Evolutionary conservation across 345 rosid species (phyloP), one percentile per base, ranked within the genome.

Genomic region (Abelmoschus esculentus): DNA sequence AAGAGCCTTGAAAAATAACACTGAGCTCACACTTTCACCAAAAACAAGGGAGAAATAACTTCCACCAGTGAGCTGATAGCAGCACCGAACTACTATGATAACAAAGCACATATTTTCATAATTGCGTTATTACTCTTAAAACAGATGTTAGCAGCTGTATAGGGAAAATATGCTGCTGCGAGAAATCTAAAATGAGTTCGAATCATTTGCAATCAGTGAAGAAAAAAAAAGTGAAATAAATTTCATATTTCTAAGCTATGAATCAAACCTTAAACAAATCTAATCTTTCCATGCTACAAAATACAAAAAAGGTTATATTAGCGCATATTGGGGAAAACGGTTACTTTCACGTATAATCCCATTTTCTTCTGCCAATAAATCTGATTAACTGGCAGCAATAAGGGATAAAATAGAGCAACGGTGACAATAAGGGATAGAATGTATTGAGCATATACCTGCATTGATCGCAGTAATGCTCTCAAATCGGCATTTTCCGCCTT

Each of bases 401-500:
- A 13, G 26, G 29, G 53, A 66, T 66, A 26, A 26, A 66, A 26
- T 26, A 15, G 19, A 11, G 65, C 3, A 61, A 46, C 40, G 0
- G 15, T 18, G 12, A 60, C 22, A 70, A 34, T 34, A 61, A 34
- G 8, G 42, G 3, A 31, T 26, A 4, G 38, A 34, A 69, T 56
- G 34, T 50, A 38, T 34, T 28, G 26, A 74, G 47, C 11, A 78
- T 9, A 47, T 73, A 91, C 99, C 88, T 95, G 99, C 77, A 93
- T 95, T 73, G 99, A 95, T 61, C 97, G 83, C 70, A 95, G 73
- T 65, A 86, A 78, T 14, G 96, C 96, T 80, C 98, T 90, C 75
- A 95, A 77, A 81, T 91, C 96, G 69, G 84, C 71, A 81, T 95
- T 91, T 80, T 95, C 99, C 40, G 91, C 84, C 82, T 91, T 77